phyloP scores from a whole-genome alignment of 108 stramenopile genomes.

The Craspedostauros australis region DNA sequence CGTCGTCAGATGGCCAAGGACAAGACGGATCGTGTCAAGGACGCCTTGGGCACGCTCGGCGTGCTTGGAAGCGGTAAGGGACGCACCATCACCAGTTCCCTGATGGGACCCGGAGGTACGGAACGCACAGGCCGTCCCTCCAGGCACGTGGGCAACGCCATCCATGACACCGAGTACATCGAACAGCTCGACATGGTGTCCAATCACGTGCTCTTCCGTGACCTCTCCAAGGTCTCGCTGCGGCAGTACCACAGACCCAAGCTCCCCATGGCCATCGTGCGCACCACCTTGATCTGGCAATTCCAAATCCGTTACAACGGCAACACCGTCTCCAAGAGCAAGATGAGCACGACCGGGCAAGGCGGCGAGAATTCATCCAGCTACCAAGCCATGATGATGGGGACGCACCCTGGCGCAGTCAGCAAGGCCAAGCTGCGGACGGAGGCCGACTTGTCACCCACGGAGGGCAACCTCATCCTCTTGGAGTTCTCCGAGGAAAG shows the following conservation, averaged over 20 bases:
- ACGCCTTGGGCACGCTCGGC: conserved; percentile 67
- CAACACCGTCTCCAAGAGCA: conserved; percentile 11
- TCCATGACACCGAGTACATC: conserved; percentile 75
- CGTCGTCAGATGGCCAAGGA: conserved; percentile 80
- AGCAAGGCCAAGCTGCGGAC: conserved; percentile 70
- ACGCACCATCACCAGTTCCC: conserved; percentile 71
- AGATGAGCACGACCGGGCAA: conserved; percentile 9
- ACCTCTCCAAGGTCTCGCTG: conserved; percentile 50
- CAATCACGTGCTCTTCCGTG: conserved; percentile 59
- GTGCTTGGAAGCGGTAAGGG: conserved; percentile 64
- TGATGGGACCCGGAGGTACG: conserved; percentile 89
- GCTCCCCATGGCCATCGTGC: conserved; percentile 52
- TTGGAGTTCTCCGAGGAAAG: conserved; percentile 84
- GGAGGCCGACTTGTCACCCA: conserved; percentile 71
- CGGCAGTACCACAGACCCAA: conserved; percentile 82
- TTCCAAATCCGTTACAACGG: conserved; percentile 58
- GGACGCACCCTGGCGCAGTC: conserved; percentile 47
- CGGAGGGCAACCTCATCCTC: conserved; percentile 65
- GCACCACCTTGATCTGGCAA: conserved; percentile 67
- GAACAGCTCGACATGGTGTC: conserved; percentile 84
- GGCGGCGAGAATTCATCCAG: conserved; percentile 46
- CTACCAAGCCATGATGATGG: conserved; percentile 70
- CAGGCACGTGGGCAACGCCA: conserved; percentile 41
- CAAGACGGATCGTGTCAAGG: conserved; percentile 79
- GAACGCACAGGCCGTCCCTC: conserved; percentile 79